Conservation (phyloP, 1,139 yeast genomes). For the Casaregolazyma lundiana region DNA sequence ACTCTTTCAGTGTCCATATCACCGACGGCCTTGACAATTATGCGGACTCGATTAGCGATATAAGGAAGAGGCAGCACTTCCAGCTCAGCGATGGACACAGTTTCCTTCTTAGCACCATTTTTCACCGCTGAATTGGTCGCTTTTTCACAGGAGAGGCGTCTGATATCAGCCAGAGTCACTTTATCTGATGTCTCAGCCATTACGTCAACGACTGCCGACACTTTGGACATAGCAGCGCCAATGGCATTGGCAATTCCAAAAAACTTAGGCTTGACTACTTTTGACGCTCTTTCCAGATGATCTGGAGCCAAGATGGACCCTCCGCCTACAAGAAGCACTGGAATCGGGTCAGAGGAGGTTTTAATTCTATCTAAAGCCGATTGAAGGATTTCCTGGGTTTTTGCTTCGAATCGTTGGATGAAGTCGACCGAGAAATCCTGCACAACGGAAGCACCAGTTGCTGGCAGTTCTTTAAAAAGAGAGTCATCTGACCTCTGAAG, state of each 20-base stretch:
- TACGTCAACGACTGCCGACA: constrained; percentile 28
- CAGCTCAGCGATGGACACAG: constrained; percentile 19
- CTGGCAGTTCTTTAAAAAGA: background rate
- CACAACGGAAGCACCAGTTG: background rate
- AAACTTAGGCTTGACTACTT: constrained; percentile 38
- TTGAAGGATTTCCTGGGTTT: constrained; percentile 33
- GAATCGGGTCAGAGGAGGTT: constrained; percentile 41
- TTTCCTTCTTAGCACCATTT: constrained; percentile 16
- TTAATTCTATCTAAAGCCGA: constrained; percentile 39
- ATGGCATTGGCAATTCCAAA: constrained; percentile 44
- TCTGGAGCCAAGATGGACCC: constrained; percentile 42
- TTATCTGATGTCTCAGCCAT: constrained; percentile 7
- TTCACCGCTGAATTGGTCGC: constrained; percentile 16
- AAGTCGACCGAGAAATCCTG: constrained; percentile 1
- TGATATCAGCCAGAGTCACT: constrained; percentile 3
- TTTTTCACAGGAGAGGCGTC: constrained; percentile 7
- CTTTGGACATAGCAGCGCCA: constrained; percentile 44
- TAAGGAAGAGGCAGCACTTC: constrained; percentile 20
- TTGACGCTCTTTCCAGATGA: constrained; percentile 38
- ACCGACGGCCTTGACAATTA: constrained; percentile 22
- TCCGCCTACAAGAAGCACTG: constrained; percentile 44
- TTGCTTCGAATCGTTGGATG: constrained; percentile 20
- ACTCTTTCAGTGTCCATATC: constrained; percentile 15
- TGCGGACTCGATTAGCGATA: constrained; percentile 17
- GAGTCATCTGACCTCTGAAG: background rate